Percentiles rank a stretch among this genome's conserved stretches.
Evolutionary conservation across 441 rosid species (phyloP).

Genomic region (Gossypium laxum): DNA sequence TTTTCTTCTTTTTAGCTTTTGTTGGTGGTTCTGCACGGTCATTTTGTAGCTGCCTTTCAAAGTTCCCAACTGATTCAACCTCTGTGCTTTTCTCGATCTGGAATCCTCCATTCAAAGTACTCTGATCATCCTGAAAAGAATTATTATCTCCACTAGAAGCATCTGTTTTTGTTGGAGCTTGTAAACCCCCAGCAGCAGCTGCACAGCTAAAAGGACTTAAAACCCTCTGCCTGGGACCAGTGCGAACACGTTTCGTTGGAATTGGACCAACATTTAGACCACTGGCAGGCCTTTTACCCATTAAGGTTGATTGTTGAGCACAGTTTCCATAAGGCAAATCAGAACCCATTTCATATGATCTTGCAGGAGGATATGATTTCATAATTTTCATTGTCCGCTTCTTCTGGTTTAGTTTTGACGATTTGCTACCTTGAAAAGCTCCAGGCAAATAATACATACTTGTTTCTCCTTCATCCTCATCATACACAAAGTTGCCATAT

Average conservation of each 20-base stretch:
- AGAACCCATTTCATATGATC: constrained; percentile 56
- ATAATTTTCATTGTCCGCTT: constrained; percentile 23
- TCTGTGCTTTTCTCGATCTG: constrained; percentile 67
- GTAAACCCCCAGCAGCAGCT: constrained; percentile 40
- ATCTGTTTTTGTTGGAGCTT: constrained; percentile 54
- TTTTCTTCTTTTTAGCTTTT: constrained; percentile 80
- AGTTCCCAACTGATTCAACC: constrained; percentile 66
- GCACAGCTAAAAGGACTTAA: constrained; percentile 53
- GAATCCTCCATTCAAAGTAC: constrained; percentile 68
- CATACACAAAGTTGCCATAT: constrained; percentile 42
- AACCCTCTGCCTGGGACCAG: constrained; percentile 84
- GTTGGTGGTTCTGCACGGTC: constrained; percentile 68
- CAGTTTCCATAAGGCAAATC: constrained; percentile 45
- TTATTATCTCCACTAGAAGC: constrained; percentile 93
- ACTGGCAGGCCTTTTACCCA: constrained; percentile 66
- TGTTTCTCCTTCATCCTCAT: constrained; percentile 90
- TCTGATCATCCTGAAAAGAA: constrained; percentile 91
- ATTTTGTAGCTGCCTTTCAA: constrained; percentile 60
- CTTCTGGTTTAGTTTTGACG: constrained; percentile 49
- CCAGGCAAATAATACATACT: constrained; percentile 59
- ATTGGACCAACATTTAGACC: constrained; percentile 52
- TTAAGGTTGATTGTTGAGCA: constrained; percentile 38
- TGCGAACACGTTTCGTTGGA: constrained; percentile 85
- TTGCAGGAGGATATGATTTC: constrained; percentile 41
- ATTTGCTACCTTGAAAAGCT: constrained; percentile 44